Evolutionary conservation across 495 filamentous ascomycete genomes (phyloP), one percentile per base, ranked within the genome.

Genomic region (Penicillium ucsense): DNA sequence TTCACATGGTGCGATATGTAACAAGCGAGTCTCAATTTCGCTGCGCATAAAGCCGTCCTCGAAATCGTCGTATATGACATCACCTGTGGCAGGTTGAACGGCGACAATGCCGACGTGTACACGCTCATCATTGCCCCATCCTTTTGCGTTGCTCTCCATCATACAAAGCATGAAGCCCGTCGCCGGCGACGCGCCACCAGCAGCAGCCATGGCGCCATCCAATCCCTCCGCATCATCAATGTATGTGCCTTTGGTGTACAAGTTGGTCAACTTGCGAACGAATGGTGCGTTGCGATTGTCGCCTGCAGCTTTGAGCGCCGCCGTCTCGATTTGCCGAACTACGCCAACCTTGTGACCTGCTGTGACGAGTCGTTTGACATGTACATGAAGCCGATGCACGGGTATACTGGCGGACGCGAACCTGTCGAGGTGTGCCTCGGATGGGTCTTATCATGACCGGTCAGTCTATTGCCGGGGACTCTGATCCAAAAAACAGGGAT

Each of bases 181-280:
- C 8, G 88, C 76, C 2, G 83, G 81, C 10, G 83, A 78, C 1
- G 80, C 77, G 30, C 77, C 75, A 31, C 66, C 70, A 9, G 71
- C 64, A 8, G 70, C 70, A 36, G 62, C 55, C 1, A 62, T 62
- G 10, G 74, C 61, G 31, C 67, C 71, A 38, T 85, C 82, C 7
- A 95, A 63, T 10, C 89, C 86, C 49, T 95, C 91, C 6, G 84
- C 74, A 64, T 99, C 92, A 60, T 99, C 92, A 42, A 99, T 85
- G 53, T 99, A 99, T 0, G 92, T 99, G 29, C 89, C 92, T 65
- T 99, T 99, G 5, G 92, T 99, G 67, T 97, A 99, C 7, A 99
- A 69, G 63, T 95, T 96, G 7, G 92, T 95, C 54, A 99, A 78
- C 56, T 94, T 92, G 36, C 92, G 83, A 11, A 84, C 81, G 55